Base-by-base conservation (phyloP, 1,284 basidiomycete species). In the Ceratobasidium sp. region DNA sequence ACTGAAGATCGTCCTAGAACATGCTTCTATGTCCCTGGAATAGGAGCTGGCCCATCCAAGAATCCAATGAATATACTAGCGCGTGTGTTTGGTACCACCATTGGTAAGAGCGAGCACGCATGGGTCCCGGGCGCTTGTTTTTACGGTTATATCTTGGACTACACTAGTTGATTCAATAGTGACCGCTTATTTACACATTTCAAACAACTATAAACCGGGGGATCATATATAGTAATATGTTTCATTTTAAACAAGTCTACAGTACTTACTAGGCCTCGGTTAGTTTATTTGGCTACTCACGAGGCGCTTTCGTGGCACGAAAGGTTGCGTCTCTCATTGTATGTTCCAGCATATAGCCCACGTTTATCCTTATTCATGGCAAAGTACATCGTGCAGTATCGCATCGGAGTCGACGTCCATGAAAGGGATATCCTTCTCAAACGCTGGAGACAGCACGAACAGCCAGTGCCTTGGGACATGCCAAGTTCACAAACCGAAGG, bases 301-400 rank as follows among this genome's bases (percentile, higher is more conserved):
- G 71, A 42, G 78, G 78, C 3, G 78, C 78, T 26, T 79, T 78
- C 64, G 78, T 69, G 12, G 78, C 57, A 13, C 75, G 78, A 26
- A 79, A 78, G 44, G 78, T 79, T 3, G 78, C 78, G 2, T 67
- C 52, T 17, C 54, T 79, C 1, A 79, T 79, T 40, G 78, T 79
- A 59, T 5, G 78, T 66, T 20, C 52, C 40, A 23, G n/a, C 3
- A 5, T n/a, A 9, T 15, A 15, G 20, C 28, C 38, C 7, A 28
- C 6, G 40, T 15, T 12, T 48, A 13, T 5, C 33, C 52, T 33
- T 23, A 59, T 44, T 20, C 23, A 12, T 28, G 38, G 23, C n/a
- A 23, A 9, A 17, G 28, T 10, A 12, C 13, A 13, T 40, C 1
- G 5, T 1, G 23, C 52, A 79, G 78, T 62, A 67, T 52, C 74